Base-by-base conservation (phyloP, 129 eudicot genomes). In the Flaveria linearis region DNA sequence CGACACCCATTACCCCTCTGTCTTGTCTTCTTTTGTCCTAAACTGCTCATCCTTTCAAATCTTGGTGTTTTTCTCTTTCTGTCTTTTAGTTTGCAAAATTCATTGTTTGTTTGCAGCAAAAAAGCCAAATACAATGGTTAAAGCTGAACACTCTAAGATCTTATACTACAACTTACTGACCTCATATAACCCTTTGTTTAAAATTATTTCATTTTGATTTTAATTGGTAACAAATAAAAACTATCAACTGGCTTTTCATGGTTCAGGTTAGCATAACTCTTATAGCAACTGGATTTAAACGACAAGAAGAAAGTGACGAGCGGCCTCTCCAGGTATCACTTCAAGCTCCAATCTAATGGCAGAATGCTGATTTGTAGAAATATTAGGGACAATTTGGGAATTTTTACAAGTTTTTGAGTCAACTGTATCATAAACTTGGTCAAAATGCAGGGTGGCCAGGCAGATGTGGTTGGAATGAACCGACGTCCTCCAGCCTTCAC, bases 201-300 rank as follows among this genome's bases (percentile, higher is more conserved):
- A 58, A 58, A 58, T 58, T 58, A 58, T 10, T 58, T 28, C 42
- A 9, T 57, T 9, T 62, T 14, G 41, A 28, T 10, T 13, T 13
- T 0, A 15, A 14, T 28, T 28, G 68, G 20, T 13, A 5, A 15
- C 43, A 14, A 26, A 28, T 2, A 15, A 62, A 26, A 28, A 36
- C 69, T 33, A n/a, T 66, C 13, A 1, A 1, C 6, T 12, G 33
- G 18, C 4, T 52, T 67, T 65, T 16, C 46, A 47, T 42, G 15
- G 47, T 18, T 75, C 86, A 91, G 98, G 93, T 94, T 36, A 91
- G 97, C 73, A 94, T 94, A 70, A 94, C 97, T 64, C 71, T 94
- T 72, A 94, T 94, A 46, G 98, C 98, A 74, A 94, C 98, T 18
- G 98, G 98, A 73, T 89, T 93, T 76, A 94, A 91, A 72, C 90